phyloP scores from a whole-genome alignment of 1,284 basidiomycete genomes.

The Clitocybe nebularis region DNA sequence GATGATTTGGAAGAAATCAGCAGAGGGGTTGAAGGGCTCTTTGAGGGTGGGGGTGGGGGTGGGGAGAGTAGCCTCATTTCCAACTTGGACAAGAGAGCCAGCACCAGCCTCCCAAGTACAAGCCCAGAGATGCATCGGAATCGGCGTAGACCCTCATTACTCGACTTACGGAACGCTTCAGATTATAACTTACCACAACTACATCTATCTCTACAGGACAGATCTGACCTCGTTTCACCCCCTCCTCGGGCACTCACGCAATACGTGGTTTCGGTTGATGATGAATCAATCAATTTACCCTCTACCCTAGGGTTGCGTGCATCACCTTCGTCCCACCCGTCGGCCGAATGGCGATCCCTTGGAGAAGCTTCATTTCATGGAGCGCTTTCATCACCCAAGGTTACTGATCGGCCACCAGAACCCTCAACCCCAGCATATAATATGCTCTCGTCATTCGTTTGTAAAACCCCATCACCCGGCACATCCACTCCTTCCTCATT shows the following conservation, averaged over 20 bases:
- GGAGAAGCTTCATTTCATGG: constrained; percentile 18
- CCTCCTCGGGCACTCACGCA: constrained; percentile 73
- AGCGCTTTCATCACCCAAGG: constrained; percentile 23
- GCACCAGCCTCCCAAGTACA: constrained; percentile 43
- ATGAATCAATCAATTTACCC: constrained; percentile 54
- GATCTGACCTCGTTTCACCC: constrained; percentile 54
- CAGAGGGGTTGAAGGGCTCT: constrained; percentile 54
- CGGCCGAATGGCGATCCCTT: constrained; percentile 19
- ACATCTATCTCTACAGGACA: constrained; percentile 46
- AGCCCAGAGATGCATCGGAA: constrained; percentile 23
- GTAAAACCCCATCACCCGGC: constrained; percentile 28
- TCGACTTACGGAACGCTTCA: constrained; percentile 35
- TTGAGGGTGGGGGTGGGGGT: constrained; percentile 24
- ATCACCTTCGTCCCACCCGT: constrained; percentile 31
- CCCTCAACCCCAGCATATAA: constrained; percentile 54
- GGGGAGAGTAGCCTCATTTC: constrained; percentile 1
- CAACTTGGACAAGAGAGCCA: constrained; percentile 32
- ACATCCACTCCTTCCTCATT: constrained; percentile 22
- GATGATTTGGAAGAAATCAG: constrained; percentile 66
- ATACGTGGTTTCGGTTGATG: constrained; percentile 55
- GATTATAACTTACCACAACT: constrained; percentile 34
- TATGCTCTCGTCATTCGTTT: constrained; percentile 52
- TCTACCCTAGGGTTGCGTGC: constrained; percentile 66
- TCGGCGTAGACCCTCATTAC: constrained; percentile 42
- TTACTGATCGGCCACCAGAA: constrained; percentile 32